A percentile compares a stretch with the other conserved stretches of the same genome.
These are phyloP conservation scores for Cercophora sp. DNA, from an alignment of 495 filamentous ascomycete species.

Conservation along the genomic window DNA sequence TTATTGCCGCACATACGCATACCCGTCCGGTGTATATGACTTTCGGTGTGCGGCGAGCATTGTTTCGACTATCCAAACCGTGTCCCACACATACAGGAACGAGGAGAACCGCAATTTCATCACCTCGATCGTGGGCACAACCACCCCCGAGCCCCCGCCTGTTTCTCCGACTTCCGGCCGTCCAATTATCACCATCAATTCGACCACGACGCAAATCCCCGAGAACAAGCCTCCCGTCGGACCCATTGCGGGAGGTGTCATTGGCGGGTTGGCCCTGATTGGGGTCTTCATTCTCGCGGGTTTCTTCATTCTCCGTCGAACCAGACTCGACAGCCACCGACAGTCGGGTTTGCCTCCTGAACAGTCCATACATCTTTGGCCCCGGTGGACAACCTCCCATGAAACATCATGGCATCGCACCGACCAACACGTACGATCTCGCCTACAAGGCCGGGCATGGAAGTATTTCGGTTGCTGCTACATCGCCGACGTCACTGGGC, in stretches of 20 bases:
- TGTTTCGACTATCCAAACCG: not conserved
- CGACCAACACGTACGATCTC: conserved; percentile 3
- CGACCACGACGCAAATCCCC: not conserved
- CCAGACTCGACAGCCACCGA: not conserved
- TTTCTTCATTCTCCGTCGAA: conserved; percentile 12
- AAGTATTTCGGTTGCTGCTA: not conserved
- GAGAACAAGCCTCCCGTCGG: not conserved
- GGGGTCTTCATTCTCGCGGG: conserved; percentile 1
- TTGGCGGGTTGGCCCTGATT: conserved; percentile 10
- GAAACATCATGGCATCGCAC: not conserved
- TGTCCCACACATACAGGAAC: not conserved
- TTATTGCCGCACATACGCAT: conserved; percentile 10
- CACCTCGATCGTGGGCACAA: not conserved
- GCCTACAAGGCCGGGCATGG: conserved; percentile 2
- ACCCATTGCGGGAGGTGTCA: conserved; percentile 9
- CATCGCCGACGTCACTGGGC: not conserved
- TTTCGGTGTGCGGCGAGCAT: conserved; percentile 5
- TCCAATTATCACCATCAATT: not conserved
- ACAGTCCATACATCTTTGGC: not conserved
- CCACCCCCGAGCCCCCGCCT: not conserved
- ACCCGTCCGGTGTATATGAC: conserved; percentile 2
- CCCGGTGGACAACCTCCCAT: not conserved
- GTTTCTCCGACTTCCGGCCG: not conserved
- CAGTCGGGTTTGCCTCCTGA: not conserved
- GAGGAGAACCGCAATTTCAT: conserved; percentile 4